Base-by-base conservation (phyloP, 169 alveolate species). In the Plasmodium falciparum region DNA sequence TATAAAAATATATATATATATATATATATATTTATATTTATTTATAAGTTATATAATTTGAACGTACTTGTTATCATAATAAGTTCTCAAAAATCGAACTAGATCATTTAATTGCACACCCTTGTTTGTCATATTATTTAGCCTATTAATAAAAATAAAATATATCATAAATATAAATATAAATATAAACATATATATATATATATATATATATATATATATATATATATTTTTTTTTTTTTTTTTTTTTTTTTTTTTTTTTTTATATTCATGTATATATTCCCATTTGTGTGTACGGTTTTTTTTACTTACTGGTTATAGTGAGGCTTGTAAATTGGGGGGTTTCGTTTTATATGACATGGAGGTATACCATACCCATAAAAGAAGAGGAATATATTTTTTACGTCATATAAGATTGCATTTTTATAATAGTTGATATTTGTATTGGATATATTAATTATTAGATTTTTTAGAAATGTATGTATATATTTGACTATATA, bases 311-410 rank as follows among this genome's bases (percentile, higher is more conserved):
- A 80, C 90, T 80, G 65, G 2, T 29, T 20, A 47, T 86, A 86
- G 71, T 86, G 88, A 5, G 92, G 92, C 26, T 52, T 49, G 71
- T 86, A 86, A 20, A 86, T 61, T 2, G n/a, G 56, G 12, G 88
- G 54, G 2, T 12, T 26, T 6, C 17, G 11, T 15, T 66, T 59
- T 12, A 69, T 26, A 39, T 56, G 62, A 56, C 73, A 86, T 20
- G 92, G 92, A 1, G 92, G 92, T 20, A 86, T 86, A 9, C 92
- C 92, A 43, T 86, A 72, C 2, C 92, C 92, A 61, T 47, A 86
- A 11, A 86, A 86, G 73, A 86, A 86, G 1, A 74, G 56, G 47
- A 86, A 29, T 26, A 86, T 86, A 72, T 86, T 86, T 29, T 52
- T 62, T 17, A 86, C 45, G 17, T 86, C 78, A 52, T 45, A 33